Conservation (phyloP, 192 early-diverging fungal species). For the Jimgerdemannia flammicorona region DNA sequence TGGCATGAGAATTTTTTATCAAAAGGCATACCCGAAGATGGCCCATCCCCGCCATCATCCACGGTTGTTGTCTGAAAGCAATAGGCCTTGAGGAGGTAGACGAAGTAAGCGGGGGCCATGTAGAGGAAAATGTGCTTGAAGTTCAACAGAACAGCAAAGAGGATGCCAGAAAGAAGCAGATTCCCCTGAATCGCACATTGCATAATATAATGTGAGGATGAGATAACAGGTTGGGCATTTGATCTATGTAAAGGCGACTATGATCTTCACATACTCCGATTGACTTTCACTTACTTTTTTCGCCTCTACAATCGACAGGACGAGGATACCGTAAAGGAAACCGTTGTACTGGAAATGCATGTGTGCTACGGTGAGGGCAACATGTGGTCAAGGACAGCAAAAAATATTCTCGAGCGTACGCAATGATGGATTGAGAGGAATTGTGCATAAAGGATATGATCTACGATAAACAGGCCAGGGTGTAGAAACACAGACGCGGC, state of each 20-base stretch:
- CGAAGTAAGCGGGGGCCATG: slow-evolving; percentile 90
- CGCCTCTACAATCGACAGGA: slow-evolving; percentile 73
- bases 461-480: slow-evolving; percentile 80
- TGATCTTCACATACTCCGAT: background rate
- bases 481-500: slow-evolving; percentile 60
- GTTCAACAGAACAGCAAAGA: slow-evolving; percentile 89
- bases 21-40: no score
- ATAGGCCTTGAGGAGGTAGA: slow-evolving; percentile 77
- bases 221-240: background rate
- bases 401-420: background rate
- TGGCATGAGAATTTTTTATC: no score
- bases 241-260: no score
- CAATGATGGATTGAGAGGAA: background rate
- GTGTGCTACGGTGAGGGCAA: slow-evolving; percentile 15
- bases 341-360: slow-evolving; percentile 99
- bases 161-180: slow-evolving; percentile 59
- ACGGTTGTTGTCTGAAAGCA: slow-evolving; percentile 53
- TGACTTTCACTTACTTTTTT: slow-evolving; percentile 44
- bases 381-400: background rate
- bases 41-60: slow-evolving; percentile 24
- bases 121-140: slow-evolving; percentile 98
- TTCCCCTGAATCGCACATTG: slow-evolving; percentile 37
- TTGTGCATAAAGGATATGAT: slow-evolving; percentile 59
- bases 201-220: background rate
- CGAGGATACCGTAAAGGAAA: slow-evolving; percentile 81